phyloP scores from a whole-genome alignment of 345 rosid species.

The Xanthoceras sorbifolium region DNA sequence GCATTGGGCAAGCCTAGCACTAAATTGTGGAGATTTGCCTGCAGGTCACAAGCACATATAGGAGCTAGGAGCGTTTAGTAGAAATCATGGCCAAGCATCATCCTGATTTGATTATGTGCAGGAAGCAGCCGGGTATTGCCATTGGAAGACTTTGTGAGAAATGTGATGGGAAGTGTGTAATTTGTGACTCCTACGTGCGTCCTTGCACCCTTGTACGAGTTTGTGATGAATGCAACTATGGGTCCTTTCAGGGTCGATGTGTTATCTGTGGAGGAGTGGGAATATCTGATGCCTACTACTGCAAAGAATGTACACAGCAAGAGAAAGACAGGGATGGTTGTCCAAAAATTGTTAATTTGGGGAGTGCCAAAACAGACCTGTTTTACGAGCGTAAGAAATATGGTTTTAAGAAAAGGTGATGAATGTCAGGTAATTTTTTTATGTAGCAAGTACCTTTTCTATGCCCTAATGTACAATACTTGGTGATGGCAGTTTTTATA shows the following conservation, averaged over 20 bases:
- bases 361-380: constrained; percentile 46
- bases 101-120: constrained; percentile 54
- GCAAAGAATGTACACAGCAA: constrained; percentile 52
- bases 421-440: not conserved
- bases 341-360: constrained; percentile 46
- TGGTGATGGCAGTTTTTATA: not conserved
- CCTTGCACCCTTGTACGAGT: constrained; percentile 53
- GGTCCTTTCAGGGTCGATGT: constrained; percentile 51
- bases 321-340: constrained; percentile 55
- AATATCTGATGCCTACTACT: no score
- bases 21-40: not conserved
- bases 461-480: not conserved
- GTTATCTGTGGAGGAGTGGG: constrained; percentile 55
- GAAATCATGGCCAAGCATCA: constrained; percentile 50
- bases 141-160: no score
- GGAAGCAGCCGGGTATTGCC: no score
- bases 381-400: constrained; percentile 47
- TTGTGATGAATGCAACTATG: constrained; percentile 52
- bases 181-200: constrained; percentile 49
- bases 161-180: constrained; percentile 49
- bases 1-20: not conserved
- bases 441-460: not conserved
- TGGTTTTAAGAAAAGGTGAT: constrained; percentile 49
- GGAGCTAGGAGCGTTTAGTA: constrained; percentile 2
- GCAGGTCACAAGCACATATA: constrained; percentile 9